Percentiles rank a stretch among this genome's conserved stretches.
Evolutionary conservation across 2,329 filamentous ascomycete genomes (phyloP).

Genomic region (Mycosphaerella arachidis): DNA sequence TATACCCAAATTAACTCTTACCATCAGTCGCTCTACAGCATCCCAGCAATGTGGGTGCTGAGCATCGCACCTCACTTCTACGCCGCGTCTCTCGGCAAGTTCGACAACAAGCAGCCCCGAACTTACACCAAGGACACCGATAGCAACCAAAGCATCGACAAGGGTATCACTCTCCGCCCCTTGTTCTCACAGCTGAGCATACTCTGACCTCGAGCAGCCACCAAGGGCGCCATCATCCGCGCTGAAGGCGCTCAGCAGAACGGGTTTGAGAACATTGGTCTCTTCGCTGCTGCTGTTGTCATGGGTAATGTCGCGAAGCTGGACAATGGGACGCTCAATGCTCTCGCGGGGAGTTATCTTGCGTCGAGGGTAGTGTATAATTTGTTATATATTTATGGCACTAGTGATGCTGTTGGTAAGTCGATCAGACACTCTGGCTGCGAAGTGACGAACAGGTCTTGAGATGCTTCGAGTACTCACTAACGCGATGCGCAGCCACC

Average conservation of each 20-base stretch:
- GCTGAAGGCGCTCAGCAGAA: constrained; percentile 38
- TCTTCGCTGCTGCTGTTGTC: constrained; percentile 38
- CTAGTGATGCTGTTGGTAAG: constrained; percentile 18
- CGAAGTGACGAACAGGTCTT: not conserved
- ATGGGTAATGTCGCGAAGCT: constrained; percentile 38
- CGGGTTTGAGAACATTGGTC: constrained; percentile 38
- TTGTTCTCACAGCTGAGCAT: not conserved
- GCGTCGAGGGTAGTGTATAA: constrained; percentile 29
- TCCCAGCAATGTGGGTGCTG: constrained; percentile 32
- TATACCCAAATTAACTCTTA: not conserved
- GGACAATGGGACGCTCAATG: constrained; percentile 27
- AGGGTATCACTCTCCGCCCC: constrained; percentile 3
- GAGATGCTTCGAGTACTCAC: not conserved
- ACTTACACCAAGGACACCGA: constrained; percentile 10
- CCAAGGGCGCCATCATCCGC: constrained; percentile 34
- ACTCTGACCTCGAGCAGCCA: constrained; percentile 16
- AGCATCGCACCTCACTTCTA: constrained; percentile 35
- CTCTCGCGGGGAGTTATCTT: constrained; percentile 26
- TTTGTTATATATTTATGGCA: constrained; percentile 28
- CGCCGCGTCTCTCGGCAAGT: constrained; percentile 20
- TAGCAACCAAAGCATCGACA: constrained; percentile 16
- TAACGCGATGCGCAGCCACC: constrained; percentile 4
- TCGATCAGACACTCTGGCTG: not conserved
- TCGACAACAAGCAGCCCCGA: constrained; percentile 15
- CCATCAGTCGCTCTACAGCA: constrained; percentile 24